Evolutionary conservation across 805 yeast genomes (phyloP), one percentile per base, ranked within the genome.

Genomic region (Ogataea methanolica): DNA sequence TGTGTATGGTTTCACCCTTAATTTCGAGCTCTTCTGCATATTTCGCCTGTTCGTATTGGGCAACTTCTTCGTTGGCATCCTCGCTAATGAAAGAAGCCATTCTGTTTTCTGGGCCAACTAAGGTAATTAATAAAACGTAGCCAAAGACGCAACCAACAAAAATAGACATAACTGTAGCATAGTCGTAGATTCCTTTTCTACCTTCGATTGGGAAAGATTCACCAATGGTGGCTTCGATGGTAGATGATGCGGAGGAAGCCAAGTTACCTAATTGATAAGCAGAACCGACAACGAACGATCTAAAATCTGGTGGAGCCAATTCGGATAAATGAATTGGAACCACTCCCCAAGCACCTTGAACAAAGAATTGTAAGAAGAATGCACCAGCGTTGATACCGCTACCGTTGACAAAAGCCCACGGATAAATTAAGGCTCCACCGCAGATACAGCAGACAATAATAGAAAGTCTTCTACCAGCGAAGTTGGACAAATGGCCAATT

Each of bases 261-360:
- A 82, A 70, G 66, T 82, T 83, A 69, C 88, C 88, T 54, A 83
- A 68, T 62, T 83, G 88, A 61, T 83, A 83, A 21, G 84, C 71
- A 33, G 75, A 73, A 60, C 88, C 88, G 39, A 78, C 75, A 44
- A 80, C 78, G 50, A 83, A 79, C 7, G 87, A 73, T 63, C 83
- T 72, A 66, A 76, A 80, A 50, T 78, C 79, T 19, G 83, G 82
- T 48, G 83, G 83, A 37, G 84, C 73, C 51, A 83, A 69, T 63
- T 80, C 86, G 4, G 80, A 70, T 45, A 82, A 66, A 62, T 81
- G 84, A 48, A 80, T 72, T 46, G 87, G 87, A 45, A 77, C 70
- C 38, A 80, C 81, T 56, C 87, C 87, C 83, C 85, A 82, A 26
- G 82, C 80, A 57, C 87, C 87, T 66, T 80, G 85, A 45, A 82